These are phyloP conservation scores for Camelina hispida DNA, from an alignment of 345 rosid genomes.

Conservation along the genomic window DNA sequence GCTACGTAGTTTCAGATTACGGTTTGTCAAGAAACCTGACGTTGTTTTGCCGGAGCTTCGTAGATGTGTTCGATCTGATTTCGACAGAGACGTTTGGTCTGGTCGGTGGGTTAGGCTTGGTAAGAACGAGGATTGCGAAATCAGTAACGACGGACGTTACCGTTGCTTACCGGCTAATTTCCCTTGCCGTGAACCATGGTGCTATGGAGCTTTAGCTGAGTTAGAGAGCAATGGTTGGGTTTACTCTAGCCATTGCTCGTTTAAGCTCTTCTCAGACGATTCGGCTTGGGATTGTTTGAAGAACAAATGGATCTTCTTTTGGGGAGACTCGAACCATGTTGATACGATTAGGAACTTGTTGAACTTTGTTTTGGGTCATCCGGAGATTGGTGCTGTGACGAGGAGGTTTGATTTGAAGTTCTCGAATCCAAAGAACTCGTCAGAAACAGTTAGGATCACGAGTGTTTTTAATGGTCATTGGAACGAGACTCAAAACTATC, in stretches of 20 bases:
- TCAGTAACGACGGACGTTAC: slow-evolving; percentile 73
- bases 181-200: slow-evolving; percentile 82
- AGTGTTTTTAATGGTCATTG: slow-evolving; percentile 93
- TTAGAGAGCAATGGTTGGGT: slow-evolving; percentile 98
- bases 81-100: slow-evolving; percentile 66
- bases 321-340: slow-evolving; percentile 96
- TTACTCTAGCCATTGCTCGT: slow-evolving; percentile 83
- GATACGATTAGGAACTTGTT: slow-evolving; percentile 87
- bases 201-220: slow-evolving; percentile 55
- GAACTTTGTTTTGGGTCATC: slow-evolving; percentile 67
- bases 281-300: slow-evolving; percentile 79
- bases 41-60: slow-evolving; percentile 53
- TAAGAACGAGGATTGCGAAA: slow-evolving; percentile 59
- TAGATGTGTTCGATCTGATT: slow-evolving; percentile 60
- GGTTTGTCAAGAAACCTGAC: slow-evolving; percentile 46
- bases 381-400: slow-evolving; percentile 62
- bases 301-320: slow-evolving; percentile 81
- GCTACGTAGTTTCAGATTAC: slow-evolving; percentile 54
- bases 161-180: slow-evolving; percentile 62
- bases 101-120: slow-evolving; percentile 94
- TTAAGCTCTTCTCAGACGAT: slow-evolving; percentile 55
- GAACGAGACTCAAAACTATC: slow-evolving; percentile 78
- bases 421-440: slow-evolving; percentile 64
- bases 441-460: slow-evolving; percentile 74
- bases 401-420: slow-evolving; percentile 81